Base-by-base conservation (phyloP, 2,329 filamentous ascomycete species). In the Ploettnerulaceae sp. region DNA sequence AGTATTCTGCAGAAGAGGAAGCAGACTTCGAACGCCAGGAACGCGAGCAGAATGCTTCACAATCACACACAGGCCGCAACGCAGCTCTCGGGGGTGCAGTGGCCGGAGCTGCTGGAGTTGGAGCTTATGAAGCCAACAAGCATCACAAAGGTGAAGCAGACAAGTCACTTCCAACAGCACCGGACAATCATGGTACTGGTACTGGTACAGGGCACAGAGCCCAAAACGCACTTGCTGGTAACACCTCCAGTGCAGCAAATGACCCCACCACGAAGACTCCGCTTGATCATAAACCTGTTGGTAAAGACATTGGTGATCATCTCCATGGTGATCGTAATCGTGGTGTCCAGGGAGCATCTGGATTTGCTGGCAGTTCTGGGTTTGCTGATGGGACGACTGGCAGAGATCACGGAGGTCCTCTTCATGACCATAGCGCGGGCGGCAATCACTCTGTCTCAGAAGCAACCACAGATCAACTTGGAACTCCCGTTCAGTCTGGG, bases 1-100 rank as follows among this genome's bases (percentile, higher is more conserved):
- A 56, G 34, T 58, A 59, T 32, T 52, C 54, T 7, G 43, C 44
- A 20, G 56, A 58, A 25, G 56, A 60, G 38, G 56, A 60, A 25
- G 53, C 45, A 5, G 57, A 58, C 12, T 58, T 59, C n/a, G 55
- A 51, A 14, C 55, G 55, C 17, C 53, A 56, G 51, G 55, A 57
- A 38, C 48, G 49, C 9, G 54, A 59, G 25, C 55, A 60, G 5
- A 51, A 60, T 21, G 28, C 49, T 28, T 51, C 49, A 2, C 43
- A 45, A 40, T 35, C 39, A 11, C 45, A 58, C 24, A 45, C 42
- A 35, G 58, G 49, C 3, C 48, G 51, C n/a, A 45, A 56, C 7
- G 45, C 57, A 8, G 50, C 47, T 34, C 45, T 51, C n/a, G 59
- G 56, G 21, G 54, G 38, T 24, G 50, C 49, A 38, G 51, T 29